Evolutionary conservation across 177 flowering plant genomes (phyloP), one percentile per base, ranked within the genome.

Genomic region (Telopea speciosissima): DNA sequence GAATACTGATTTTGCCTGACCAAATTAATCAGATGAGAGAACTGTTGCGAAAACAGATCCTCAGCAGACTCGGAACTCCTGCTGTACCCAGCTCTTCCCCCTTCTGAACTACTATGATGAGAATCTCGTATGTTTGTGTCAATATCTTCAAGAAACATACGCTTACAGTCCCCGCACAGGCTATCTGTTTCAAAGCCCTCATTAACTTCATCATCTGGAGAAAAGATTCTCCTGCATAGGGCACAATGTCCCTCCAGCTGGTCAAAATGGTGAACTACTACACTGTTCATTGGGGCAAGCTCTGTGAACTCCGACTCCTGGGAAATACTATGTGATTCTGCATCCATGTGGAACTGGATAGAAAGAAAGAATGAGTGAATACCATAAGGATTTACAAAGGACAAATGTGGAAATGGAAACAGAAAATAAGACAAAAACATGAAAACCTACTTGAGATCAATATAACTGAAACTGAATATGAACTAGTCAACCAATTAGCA

Each of bases 101-200:
- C 67, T 3, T 77, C 85, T 61, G 23, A 28, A 72, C 83, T 81
- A 64, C 85, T 80, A 70, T 8, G 79, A 69, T 62, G 82, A 68
- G 78, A 72, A 26, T 75, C 78, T 25, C 42, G 84, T 3, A 66
- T 22, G 1, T 88, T 77, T 40, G 83, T 68, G 40, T 75, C 87
- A 49, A 75, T 62, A 80, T 93, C 87, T 75, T 88, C 90, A 70
- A 87, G 81, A 65, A 85, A 77, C 78, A 85, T 71, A 75, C 81
- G 80, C 72, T 87, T 89, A 80, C 98, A 93, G 65, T 88, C 89
- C 42, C 86, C 85, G 73, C 98, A 91, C 49, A 89, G 25, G 52
- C 73, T 75, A 40, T 82, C 42, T 66, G 76, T 61, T 74, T 83
- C 88, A 67, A 62, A 73, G 73, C 78, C 83, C 24, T 72, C 76